Evolutionary conservation across 805 yeast species (phyloP).

Genomic region (Candida andamanensis): DNA sequence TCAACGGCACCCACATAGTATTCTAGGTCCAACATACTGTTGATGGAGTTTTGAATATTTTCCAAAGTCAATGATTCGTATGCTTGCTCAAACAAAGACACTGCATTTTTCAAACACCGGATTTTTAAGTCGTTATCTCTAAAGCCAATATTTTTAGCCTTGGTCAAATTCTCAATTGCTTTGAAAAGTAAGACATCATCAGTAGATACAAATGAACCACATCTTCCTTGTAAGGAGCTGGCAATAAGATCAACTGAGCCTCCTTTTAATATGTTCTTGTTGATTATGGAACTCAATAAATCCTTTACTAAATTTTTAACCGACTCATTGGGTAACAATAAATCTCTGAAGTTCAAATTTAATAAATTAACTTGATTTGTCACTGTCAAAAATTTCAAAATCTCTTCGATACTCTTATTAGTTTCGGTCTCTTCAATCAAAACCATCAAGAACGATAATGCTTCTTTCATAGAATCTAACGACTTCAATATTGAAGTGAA

Average conservation of each 20-base stretch:
- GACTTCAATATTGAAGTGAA: constrained; percentile 72
- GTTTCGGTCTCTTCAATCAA: constrained; percentile 65
- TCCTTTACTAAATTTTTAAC: constrained; percentile 73
- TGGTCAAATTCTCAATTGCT: constrained; percentile 86
- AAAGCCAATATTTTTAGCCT: constrained; percentile 71
- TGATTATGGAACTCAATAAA: constrained; percentile 81
- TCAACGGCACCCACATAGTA: constrained; percentile 84
- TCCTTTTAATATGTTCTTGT: constrained; percentile 85
- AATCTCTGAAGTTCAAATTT: constrained; percentile 63
- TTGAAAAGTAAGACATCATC: constrained; percentile 91
- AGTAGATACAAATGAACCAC: constrained; percentile 92
- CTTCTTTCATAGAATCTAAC: constrained; percentile 77
- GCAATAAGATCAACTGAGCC: constrained; percentile 90
- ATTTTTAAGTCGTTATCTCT: constrained; percentile 66
- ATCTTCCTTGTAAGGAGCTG: constrained; percentile 79
- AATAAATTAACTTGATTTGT: constrained; percentile 67
- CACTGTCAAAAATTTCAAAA: constrained; percentile 61
- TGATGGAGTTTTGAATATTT: constrained; percentile 73
- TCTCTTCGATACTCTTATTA: constrained; percentile 49
- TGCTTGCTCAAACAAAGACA: constrained; percentile 70
- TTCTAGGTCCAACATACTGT: constrained; percentile 70
- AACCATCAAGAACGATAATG: constrained; percentile 79
- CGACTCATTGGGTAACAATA: constrained; percentile 65
- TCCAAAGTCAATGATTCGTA: constrained; percentile 74
- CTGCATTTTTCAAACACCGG: constrained; percentile 67